Percentiles rank a stretch among this genome's conserved stretches.
phyloP scores from a whole-genome alignment of 2,329 filamentous ascomycete species.

The Claviceps purpurea region DNA sequence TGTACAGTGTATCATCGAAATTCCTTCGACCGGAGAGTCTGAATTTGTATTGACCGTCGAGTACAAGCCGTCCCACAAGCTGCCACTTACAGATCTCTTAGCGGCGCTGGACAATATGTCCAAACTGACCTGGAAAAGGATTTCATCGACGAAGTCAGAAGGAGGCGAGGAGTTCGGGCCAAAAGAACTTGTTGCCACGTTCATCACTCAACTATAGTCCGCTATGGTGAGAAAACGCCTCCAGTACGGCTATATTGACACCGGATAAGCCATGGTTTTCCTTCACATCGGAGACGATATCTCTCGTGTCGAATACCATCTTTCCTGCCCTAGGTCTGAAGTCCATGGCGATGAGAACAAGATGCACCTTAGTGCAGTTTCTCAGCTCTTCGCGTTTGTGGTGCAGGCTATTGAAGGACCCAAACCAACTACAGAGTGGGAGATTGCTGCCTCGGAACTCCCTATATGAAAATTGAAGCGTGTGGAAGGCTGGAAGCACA shows the following conservation, averaged over 20 bases:
- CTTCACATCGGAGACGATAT: slow-evolving; percentile 21
- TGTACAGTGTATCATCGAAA: too few relatives aligned
- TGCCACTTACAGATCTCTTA: slow-evolving; percentile 4
- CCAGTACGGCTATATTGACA: slow-evolving; percentile 23
- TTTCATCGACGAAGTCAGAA: slow-evolving; percentile 17
- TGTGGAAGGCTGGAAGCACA: too few relatives aligned
- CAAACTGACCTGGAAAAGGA: slow-evolving; percentile 17
- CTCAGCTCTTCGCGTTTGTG: too few relatives aligned
- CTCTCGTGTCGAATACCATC: background rate
- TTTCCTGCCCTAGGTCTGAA: too few relatives aligned
- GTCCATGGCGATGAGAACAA: too few relatives aligned
- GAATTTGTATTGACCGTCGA: slow-evolving; percentile 7
- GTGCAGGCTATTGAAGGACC: too few relatives aligned
- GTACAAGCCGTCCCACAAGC: slow-evolving; percentile 26
- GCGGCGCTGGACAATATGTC: slow-evolving; percentile 16
- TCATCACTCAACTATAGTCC: slow-evolving; percentile 26
- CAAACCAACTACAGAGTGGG: too few relatives aligned
- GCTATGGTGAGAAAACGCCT: slow-evolving; percentile 24
- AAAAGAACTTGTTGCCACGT: slow-evolving; percentile 19
- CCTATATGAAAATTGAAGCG: too few relatives aligned
- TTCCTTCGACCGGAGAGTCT: too few relatives aligned
- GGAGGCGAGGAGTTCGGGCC: slow-evolving; percentile 16
- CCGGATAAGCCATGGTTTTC: slow-evolving; percentile 20
- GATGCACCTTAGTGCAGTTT: too few relatives aligned
- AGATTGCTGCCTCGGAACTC: too few relatives aligned